Percentiles rank a stretch among this genome's conserved stretches.
Evolutionary conservation across 2,329 filamentous ascomycete genomes (phyloP).

Genomic region (Aspergillus fructus): DNA sequence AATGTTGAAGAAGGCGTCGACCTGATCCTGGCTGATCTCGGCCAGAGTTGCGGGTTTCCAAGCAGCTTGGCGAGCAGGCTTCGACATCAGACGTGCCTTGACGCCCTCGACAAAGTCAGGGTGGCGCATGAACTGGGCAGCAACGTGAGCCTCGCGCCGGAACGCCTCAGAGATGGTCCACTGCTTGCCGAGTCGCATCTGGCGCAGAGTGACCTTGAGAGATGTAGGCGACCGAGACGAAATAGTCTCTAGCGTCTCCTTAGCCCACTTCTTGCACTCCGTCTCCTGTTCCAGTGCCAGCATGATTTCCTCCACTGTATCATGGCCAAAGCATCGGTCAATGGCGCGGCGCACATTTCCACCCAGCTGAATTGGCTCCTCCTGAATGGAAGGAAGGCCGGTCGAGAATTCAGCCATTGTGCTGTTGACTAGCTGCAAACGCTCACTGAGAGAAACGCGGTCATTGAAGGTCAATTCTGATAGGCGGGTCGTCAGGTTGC

Average conservation of each 20-base stretch:
- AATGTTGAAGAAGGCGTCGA: conserved; percentile 69
- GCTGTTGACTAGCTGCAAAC: conserved; percentile 72
- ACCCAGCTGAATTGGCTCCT: conserved; percentile 65
- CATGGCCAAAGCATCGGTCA: conserved; percentile 75
- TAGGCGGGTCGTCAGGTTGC: conserved; percentile 77
- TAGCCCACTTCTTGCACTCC: conserved; percentile 69
- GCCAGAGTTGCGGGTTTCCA: conserved; percentile 76
- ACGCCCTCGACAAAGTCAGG: conserved; percentile 92
- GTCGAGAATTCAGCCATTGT: conserved; percentile 92
- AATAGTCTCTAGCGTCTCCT: conserved; percentile 73
- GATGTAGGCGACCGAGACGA: conserved; percentile 78
- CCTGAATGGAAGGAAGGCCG: conserved; percentile 64
- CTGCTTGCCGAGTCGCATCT: conserved; percentile 71
- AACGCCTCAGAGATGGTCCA: conserved; percentile 89
- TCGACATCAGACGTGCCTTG: conserved; percentile 72
- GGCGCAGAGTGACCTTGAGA: conserved; percentile 77
- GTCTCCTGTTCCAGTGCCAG: conserved; percentile 59
- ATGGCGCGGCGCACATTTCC: conserved; percentile 76
- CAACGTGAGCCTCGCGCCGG: conserved; percentile 79
- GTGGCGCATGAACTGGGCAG: conserved; percentile 82
- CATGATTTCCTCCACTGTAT: conserved; percentile 69
- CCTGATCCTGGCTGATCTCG: conserved; percentile 59
- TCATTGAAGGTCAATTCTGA: conserved; percentile 89
- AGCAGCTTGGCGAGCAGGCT: conserved; percentile 62
- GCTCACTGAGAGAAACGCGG: conserved; percentile 61